phyloP scores from a whole-genome alignment of 2,329 filamentous ascomycete genomes.

The Colletotrichum somersetense region DNA sequence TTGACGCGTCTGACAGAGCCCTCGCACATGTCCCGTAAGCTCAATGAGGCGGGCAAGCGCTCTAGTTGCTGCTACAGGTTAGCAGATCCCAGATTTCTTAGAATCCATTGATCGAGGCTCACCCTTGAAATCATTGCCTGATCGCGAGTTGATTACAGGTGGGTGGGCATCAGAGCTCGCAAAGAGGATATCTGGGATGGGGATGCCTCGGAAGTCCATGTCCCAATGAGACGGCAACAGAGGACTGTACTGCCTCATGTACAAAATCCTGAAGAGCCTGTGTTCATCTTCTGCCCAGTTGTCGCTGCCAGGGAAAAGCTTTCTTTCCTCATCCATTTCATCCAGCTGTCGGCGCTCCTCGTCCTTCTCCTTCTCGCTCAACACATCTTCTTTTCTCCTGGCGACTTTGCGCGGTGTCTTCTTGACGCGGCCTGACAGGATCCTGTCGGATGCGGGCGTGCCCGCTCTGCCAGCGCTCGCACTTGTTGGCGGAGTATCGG shows the following conservation, averaged over 20 bases:
- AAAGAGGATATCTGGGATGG: conserved; percentile 55
- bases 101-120: conserved; percentile 13
- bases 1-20: conserved; percentile 52
- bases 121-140: conserved; percentile 54
- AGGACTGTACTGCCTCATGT: conserved; percentile 55
- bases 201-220: conserved; percentile 56
- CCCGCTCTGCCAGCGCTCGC: conserved; percentile 32
- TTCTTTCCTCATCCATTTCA: conserved; percentile 59
- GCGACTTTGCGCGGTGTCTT: conserved; percentile 30
- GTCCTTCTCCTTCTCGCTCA: conserved; percentile 37
- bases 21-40: conserved; percentile 53
- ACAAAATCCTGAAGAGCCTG: conserved; percentile 57
- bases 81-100: conserved; percentile 22
- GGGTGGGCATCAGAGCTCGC: conserved; percentile 47
- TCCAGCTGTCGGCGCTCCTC: conserved; percentile 30
- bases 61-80: conserved; percentile 52
- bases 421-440: conserved; percentile 31
- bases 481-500: conserved; percentile 37
- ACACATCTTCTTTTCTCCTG: conserved; percentile 29
- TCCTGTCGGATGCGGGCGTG: conserved; percentile 33
- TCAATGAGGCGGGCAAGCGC: conserved; percentile 56
- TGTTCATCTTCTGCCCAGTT: conserved; percentile 66
- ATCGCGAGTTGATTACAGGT: conserved; percentile 56
- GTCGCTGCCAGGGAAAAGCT: conserved; percentile 56
- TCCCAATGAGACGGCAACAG: conserved; percentile 57